Evolutionary conservation across 2,329 filamentous ascomycete genomes (phyloP).

Genomic region (Sphaerulina populicola): DNA sequence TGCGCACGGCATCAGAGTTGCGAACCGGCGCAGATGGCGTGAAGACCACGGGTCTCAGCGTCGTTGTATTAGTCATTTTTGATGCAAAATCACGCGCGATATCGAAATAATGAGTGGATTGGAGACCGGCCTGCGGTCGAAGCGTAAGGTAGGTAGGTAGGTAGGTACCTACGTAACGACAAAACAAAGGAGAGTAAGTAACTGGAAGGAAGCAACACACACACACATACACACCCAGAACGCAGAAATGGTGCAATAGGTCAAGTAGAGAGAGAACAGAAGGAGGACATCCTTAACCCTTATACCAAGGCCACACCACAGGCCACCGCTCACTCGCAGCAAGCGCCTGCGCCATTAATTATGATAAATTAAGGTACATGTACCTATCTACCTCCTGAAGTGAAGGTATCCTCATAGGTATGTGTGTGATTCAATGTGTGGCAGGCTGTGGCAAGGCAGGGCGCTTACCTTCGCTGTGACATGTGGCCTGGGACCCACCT

Average conservation of each 20-base stretch:
- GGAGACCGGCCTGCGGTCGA: slow-evolving; percentile 39
- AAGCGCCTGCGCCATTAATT: slow-evolving; percentile 19
- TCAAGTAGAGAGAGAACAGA: slow-evolving; percentile 4
- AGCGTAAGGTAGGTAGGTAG: slow-evolving; percentile 2
- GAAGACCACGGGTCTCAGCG: slow-evolving; percentile 45
- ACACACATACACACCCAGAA: slow-evolving; percentile 20
- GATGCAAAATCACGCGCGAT: neutral
- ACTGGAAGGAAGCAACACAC: slow-evolving; percentile 11
- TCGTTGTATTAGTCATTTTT: slow-evolving; percentile 37
- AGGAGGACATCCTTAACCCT: slow-evolving; percentile 15
- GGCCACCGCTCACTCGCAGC: slow-evolving; percentile 5
- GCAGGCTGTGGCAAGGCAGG: slow-evolving; percentile 17
- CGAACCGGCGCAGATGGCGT: slow-evolving; percentile 50
- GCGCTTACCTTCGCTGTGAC: slow-evolving; percentile 24
- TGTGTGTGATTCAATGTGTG: too few relatives aligned
- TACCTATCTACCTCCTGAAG: too few relatives aligned
- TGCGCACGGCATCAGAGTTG: slow-evolving; percentile 46
- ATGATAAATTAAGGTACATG: too few relatives aligned
- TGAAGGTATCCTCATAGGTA: too few relatives aligned
- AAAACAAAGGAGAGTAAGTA: slow-evolving; percentile 20
- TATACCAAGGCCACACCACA: slow-evolving; percentile 22
- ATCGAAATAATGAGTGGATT: slow-evolving; percentile 19
- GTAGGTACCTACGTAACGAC: slow-evolving; percentile 7
- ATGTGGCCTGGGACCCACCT: slow-evolving; percentile 13
- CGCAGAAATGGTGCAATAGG: slow-evolving; percentile 17